Evolutionary conservation across 257 asterid species (phyloP).

Genomic region (Scutellaria minor): DNA sequence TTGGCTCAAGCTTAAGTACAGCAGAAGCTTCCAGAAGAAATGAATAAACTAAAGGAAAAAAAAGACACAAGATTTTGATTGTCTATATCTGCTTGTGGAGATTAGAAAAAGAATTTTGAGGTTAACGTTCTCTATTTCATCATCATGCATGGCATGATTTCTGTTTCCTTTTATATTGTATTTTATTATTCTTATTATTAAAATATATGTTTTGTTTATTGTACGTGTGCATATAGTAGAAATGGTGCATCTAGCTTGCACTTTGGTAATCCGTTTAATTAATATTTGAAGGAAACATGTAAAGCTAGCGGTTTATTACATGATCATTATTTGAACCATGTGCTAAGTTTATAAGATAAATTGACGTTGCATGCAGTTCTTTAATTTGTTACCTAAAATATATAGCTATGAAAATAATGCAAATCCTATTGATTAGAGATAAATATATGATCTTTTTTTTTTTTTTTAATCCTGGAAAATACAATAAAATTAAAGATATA

Average conservation of each 20-base stretch:
- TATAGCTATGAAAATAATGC: too few species aligned
- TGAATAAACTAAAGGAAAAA: background rate
- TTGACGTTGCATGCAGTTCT: background rate
- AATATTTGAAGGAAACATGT: background rate
- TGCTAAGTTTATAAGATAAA: background rate
- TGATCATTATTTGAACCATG: constrained; percentile 4
- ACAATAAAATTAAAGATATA: too few species aligned
- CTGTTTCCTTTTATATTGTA: too few species aligned
- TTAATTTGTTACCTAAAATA: too few species aligned
- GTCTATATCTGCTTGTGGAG: background rate
- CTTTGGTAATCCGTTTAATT: too few species aligned
- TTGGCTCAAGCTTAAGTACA: constrained; percentile 43
- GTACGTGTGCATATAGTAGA: background rate
- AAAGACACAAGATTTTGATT: too few species aligned
- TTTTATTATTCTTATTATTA: too few species aligned
- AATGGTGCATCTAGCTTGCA: background rate
- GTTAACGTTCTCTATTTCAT: too few species aligned
- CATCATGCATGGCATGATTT: background rate
- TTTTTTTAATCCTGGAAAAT: too few species aligned
- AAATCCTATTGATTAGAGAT: too few species aligned
- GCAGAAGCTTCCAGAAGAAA: constrained; percentile 37
- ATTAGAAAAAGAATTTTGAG: background rate
- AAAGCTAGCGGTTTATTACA: background rate
- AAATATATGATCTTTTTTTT: too few species aligned
- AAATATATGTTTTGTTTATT: too few species aligned